Base-by-base conservation (phyloP, 1,284 basidiomycete genomes). In the Sporisorium iseilematis-ciliati region DNA sequence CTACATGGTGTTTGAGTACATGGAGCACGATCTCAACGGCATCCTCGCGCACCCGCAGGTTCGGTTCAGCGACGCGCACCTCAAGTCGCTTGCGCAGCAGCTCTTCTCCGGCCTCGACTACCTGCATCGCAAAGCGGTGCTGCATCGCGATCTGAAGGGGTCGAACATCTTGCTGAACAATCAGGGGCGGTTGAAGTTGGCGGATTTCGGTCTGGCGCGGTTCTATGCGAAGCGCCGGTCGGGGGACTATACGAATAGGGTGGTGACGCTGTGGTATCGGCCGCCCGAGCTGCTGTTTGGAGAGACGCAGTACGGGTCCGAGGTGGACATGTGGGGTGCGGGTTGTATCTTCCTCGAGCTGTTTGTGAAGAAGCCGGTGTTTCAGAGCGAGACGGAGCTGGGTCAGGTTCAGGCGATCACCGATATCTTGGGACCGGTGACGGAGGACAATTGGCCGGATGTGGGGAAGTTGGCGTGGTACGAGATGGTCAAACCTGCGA, bases 261-360 rank as follows among this genome's bases (percentile, higher is more conserved):
- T 99, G 46, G 98, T 99, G 77, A 99, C 97, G 14, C 89, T 98
- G 49, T 99, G 97, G 97, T 99, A 99, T 86, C 91, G 97, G 49
- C 93, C 94, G 5, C 97, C 96, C 4, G 97, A 99, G 85, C 88
- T 99, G 51, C 87, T 99, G 42, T 91, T 99, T 76, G 97, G 97
- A 18, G 94, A 95, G 51, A 99, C 97, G 2, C 91, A 94, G 21
- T 99, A 99, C 86, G 96, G 95, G 1, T 91, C 94, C 2, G 97
- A 97, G 82, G 96, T 99, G n/a, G 97, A 99, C 83, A 97, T 97
- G 91, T 99, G 97, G 97, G 97, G 95, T 84, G 97, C 96, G 12
- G 97, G 97, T 26, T 99, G 96, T 85, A 99, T 99, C 82, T 98
- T 99, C 91, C 89, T 99, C 40, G 97, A 99, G 86, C 89, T 99